These are phyloP conservation scores for Populus hybrid DNA, from an alignment of 441 rosid species.

Conservation along the genomic window DNA sequence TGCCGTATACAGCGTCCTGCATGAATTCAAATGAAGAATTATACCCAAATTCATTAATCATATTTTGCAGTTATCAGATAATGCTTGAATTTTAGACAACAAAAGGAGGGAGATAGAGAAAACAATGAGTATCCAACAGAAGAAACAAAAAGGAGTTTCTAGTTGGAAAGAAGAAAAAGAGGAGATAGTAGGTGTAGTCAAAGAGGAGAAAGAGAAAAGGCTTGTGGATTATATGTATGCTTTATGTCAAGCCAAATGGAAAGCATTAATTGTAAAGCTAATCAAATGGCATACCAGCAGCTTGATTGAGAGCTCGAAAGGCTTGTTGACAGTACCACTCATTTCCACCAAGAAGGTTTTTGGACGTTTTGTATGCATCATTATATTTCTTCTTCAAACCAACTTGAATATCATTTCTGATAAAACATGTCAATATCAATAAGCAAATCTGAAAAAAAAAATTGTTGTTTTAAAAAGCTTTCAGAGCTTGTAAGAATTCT, in stretches of 20 bases:
- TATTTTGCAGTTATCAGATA: constrained; percentile 5
- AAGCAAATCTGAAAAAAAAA: constrained; percentile 19
- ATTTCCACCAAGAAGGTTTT: constrained; percentile 79
- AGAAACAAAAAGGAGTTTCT: background rate
- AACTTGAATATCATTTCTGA: constrained; percentile 82
- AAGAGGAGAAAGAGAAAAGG: background rate
- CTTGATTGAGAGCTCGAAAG: constrained; percentile 96
- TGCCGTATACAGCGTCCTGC: constrained; percentile 96
- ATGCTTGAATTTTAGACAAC: background rate
- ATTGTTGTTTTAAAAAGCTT: constrained; percentile 4
- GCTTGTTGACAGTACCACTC: constrained; percentile 99
- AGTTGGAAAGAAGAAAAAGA: background rate
- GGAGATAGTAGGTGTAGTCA: background rate
- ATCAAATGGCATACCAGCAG: constrained; percentile 57
- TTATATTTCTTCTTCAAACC: constrained; percentile 85
- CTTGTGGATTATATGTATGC: background rate
- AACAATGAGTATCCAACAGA: background rate
- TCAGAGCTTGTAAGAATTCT: constrained; percentile 26
- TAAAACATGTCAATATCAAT: constrained; percentile 29
- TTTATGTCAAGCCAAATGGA: background rate
- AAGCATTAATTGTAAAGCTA: constrained; percentile 14
- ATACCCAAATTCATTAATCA: background rate
- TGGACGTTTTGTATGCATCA: constrained; percentile 72
- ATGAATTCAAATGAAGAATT: constrained; percentile 17
- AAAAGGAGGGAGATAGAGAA: background rate